phyloP scores from a whole-genome alignment of 257 asterid species.

The Forsythia viridissima region DNA sequence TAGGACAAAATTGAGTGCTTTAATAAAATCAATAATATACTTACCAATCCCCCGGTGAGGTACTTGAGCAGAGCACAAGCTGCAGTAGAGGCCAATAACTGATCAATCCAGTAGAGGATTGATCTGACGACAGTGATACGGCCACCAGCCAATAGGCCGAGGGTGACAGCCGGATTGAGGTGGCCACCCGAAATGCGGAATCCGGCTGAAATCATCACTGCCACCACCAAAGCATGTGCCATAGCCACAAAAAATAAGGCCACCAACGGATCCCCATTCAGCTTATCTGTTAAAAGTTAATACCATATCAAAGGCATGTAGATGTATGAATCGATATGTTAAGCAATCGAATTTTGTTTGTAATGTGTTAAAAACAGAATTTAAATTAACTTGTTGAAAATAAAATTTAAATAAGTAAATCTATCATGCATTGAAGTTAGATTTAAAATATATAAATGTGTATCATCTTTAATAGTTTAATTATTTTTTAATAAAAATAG shows the following conservation, averaged over 20 bases:
- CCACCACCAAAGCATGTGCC: slow-evolving; percentile 90
- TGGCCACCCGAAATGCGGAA: slow-evolving; percentile 91
- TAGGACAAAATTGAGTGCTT: neutral
- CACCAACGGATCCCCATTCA: slow-evolving; percentile 59
- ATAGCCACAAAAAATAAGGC: slow-evolving; percentile 88
- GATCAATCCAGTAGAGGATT: slow-evolving; percentile 81
- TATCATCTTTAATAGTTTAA: no score
- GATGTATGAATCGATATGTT: neutral
- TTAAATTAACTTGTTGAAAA: neutral
- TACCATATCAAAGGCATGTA: neutral
- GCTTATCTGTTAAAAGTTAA: slow-evolving; percentile 44
- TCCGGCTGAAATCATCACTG: slow-evolving; percentile 85
- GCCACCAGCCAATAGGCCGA: slow-evolving; percentile 81
- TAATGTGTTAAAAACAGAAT: no score
- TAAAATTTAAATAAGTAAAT: no score
- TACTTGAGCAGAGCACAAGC: slow-evolving; percentile 82
- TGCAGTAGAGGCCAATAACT: slow-evolving; percentile 83
- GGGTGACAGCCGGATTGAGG: slow-evolving; percentile 90
- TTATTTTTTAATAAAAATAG: no score
- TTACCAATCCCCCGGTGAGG: slow-evolving; percentile 81
- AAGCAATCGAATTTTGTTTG: no score
- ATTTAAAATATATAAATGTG: no score
- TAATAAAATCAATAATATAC: neutral
- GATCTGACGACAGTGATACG: slow-evolving; percentile 79
- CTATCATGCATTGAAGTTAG: no score